Base-by-base conservation (phyloP, 179 eudicot species). In the Beta macrorhiza region DNA sequence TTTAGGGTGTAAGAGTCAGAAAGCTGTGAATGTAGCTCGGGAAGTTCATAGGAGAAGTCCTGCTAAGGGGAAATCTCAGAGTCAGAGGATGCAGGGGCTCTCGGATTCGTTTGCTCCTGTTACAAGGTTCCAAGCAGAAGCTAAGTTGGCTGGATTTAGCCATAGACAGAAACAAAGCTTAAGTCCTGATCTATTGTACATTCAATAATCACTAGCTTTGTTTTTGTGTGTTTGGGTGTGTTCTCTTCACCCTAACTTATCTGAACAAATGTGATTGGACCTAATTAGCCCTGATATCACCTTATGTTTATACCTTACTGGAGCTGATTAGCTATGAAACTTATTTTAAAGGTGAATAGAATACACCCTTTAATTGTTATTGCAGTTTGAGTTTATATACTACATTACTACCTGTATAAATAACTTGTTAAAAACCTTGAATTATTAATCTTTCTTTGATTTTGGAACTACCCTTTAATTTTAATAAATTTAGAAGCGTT, bases 1-100 rank as follows among this genome's bases (percentile, higher is more conserved):
- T 20, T 82, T 77, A 2, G 89, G 97, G 37, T 93, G 97, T 53
- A 89, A 84, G 89, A 89, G 82, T 61, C 87, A 89, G 61, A 88
- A 89, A 78, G 89, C 92, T 47, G 91, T 88, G 8, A 83, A 82
- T 47, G 90, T 91, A n/a, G 91, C 90, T 0, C 88, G 72, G 79
- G 90, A 89, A 32, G 89, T 82, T 74, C 81, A 87, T n/a, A 78
- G 78, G 42, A 67, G 62, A 12, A 44, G 65, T 5, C 53, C 51
- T 32, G 65, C 69, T 37, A 82, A 74, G 44, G 77, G 62, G 20
- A 82, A 67, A 63, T 47, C 72, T 25, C 89, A 80, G 42, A 65
- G 52, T 44, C 76, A 78, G 73, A 89, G 69, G 67, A 72, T 10
- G 57, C 84, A 74, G 11, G 75, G 81, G 68, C 45, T 72, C 20